A percentile compares a stretch with the other conserved stretches of the same genome.
These are phyloP conservation scores for Bretschneidera sinensis DNA, from an alignment of 345 rosid species.

Conservation along the genomic window DNA sequence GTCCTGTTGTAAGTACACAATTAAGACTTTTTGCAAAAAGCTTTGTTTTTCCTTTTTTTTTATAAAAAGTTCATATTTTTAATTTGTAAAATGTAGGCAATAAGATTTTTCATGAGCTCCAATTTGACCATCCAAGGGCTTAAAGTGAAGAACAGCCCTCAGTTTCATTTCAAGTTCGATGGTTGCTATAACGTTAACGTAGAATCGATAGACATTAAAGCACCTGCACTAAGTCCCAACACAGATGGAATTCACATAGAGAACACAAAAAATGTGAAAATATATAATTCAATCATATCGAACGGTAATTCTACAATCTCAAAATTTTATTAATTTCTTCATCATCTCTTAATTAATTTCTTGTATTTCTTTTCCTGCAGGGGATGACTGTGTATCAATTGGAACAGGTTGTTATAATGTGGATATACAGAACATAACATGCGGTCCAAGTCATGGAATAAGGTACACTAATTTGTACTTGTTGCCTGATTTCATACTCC, in stretches of 20 bases:
- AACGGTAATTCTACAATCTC: constrained; percentile 37
- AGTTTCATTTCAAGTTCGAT: constrained; percentile 69
- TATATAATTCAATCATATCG: constrained; percentile 66
- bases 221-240: constrained; percentile 79
- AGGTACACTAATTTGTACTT: constrained; percentile 35
- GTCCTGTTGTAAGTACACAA: constrained; percentile 57
- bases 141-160: constrained; percentile 53
- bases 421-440: constrained; percentile 68
- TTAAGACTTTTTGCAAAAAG: not conserved
- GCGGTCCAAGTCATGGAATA: constrained; percentile 95
- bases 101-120: constrained; percentile 53
- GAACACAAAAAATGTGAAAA: constrained; percentile 47
- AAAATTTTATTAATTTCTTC: not conserved
- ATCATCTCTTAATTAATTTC: too few relatives aligned
- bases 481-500: too few relatives aligned
- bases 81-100: constrained; percentile 27
- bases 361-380: constrained; percentile 16
- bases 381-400: constrained; percentile 86
- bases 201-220: constrained; percentile 46
- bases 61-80: not conserved
- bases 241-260: constrained; percentile 90
- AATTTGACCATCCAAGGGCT: constrained; percentile 51
- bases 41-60: not conserved
- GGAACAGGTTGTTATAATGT: constrained; percentile 75
- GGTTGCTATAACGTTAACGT: constrained; percentile 38